These are phyloP conservation scores for Pseudocercospora fijiensis DNA, from an alignment of 2,329 filamentous ascomycete species.

Conservation along the genomic window DNA sequence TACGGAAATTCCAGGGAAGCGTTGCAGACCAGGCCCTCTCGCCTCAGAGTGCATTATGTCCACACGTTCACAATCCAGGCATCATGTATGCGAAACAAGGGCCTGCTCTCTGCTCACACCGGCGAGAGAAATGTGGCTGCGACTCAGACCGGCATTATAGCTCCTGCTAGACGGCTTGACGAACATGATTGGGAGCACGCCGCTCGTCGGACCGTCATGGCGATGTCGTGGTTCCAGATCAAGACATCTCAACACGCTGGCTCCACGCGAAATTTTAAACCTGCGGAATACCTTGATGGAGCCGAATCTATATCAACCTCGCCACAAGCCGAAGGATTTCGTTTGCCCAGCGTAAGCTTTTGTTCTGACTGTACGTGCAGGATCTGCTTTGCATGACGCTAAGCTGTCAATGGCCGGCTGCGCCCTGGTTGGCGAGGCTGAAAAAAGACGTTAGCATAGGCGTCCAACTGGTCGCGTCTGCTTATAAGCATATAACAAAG, in stretches of 20 bases:
- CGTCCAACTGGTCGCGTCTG: not conserved
- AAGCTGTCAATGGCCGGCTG: not conserved
- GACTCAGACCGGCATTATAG: not conserved
- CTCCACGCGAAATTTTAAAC: not conserved
- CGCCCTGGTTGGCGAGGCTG: not conserved
- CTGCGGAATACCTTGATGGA: not conserved
- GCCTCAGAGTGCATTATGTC: too few species aligned
- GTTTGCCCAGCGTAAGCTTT: not conserved
- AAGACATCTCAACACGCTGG: not conserved
- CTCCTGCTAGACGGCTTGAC: not conserved
- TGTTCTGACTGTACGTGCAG: not conserved
- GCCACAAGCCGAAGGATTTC: not conserved
- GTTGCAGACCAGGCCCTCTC: too few species aligned
- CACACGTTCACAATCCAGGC: not conserved
- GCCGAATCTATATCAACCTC: not conserved
- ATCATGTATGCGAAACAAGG: not conserved
- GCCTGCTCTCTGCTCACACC: too few species aligned
- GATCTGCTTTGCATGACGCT: not conserved
- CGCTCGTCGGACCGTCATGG: not conserved
- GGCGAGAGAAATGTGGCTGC: not conserved
- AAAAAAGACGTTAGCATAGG: not conserved
- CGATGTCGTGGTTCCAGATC: not conserved
- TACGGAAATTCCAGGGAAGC: not conserved
- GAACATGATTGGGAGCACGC: not conserved
- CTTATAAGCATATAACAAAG: not conserved